Percentiles rank a stretch among this genome's conserved stretches.
Evolutionary conservation across 768 basidiomycete species (phyloP).

Genomic region (Imleria badia): DNA sequence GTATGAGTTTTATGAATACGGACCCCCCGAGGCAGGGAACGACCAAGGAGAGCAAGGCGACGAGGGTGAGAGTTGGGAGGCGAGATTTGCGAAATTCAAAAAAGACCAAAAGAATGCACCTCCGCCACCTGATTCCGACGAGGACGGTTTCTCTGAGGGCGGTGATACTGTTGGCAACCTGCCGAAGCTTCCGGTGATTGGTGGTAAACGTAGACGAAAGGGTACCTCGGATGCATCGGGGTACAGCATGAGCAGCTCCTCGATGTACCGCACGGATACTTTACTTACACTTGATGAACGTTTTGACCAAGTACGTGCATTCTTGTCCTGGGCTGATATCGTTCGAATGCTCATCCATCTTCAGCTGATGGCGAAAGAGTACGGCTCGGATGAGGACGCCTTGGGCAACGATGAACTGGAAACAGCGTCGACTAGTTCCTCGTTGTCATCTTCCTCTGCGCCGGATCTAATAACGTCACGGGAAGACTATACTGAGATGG

Average conservation of each 20-base stretch:
- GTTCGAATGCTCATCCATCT: background rate
- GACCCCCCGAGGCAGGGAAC: constrained; percentile 18
- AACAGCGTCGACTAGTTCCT: constrained; percentile 37
- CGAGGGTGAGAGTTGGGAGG: constrained; percentile 62
- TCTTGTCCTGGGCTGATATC: background rate
- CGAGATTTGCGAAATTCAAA: constrained; percentile 81
- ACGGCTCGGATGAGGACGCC: constrained; percentile 58
- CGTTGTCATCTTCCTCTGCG: constrained; percentile 54
- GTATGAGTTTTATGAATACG: constrained; percentile 65
- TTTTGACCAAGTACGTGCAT: constrained; percentile 78
- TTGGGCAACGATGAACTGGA: constrained; percentile 50
- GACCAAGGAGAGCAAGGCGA: constrained; percentile 28
- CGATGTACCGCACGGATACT: constrained; percentile 91
- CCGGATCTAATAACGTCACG: constrained; percentile 78
- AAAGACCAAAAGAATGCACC: constrained; percentile 36
- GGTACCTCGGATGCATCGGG: constrained; percentile 85
- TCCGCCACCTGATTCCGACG: constrained; percentile 44
- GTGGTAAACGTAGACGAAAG: constrained; percentile 70
- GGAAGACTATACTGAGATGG: constrained; percentile 86
- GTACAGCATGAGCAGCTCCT: constrained; percentile 96
- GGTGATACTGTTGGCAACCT: constrained; percentile 81
- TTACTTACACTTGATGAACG: constrained; percentile 87
- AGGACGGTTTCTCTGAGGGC: constrained; percentile 59
- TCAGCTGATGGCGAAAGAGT: constrained; percentile 78
- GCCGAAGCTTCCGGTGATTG: constrained; percentile 73